These are phyloP conservation scores for Silene coronaria DNA, from an alignment of 179 eudicot species.

Conservation along the genomic window DNA sequence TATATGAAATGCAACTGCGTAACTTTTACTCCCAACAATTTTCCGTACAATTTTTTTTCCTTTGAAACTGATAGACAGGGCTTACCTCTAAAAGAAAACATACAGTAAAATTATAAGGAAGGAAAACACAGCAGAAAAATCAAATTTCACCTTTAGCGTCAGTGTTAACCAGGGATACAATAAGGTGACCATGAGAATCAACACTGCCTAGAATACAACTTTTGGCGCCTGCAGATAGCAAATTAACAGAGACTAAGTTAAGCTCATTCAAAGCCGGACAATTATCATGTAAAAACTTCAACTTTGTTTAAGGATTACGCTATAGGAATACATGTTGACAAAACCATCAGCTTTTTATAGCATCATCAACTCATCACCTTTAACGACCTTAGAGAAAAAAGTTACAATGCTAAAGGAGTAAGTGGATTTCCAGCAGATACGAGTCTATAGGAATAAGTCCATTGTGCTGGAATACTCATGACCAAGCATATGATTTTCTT, in stretches of 20 bases:
- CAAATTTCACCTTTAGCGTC: conserved; percentile 42
- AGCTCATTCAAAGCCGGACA: conserved; percentile 1
- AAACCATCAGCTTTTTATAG: neutral
- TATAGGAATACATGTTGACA: neutral
- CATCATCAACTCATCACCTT: neutral
- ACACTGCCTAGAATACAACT: conserved; percentile 57
- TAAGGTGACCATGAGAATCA: conserved; percentile 66
- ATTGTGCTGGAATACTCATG: neutral
- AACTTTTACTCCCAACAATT: too few species aligned
- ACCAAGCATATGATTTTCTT: neutral
- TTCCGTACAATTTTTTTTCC: neutral
- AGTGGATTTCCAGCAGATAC: neutral
- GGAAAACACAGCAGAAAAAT: neutral
- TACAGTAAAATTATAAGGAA: neutral
- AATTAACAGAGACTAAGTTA: neutral
- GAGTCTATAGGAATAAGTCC: neutral
- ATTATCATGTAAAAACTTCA: neutral
- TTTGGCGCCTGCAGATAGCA: conserved; percentile 38
- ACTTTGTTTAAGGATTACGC: neutral
- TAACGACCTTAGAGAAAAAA: neutral
- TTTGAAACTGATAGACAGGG: neutral
- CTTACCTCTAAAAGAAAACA: neutral
- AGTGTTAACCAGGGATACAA: conserved; percentile 50
- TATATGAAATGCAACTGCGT: too few species aligned
- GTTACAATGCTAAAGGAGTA: neutral